phyloP scores from a whole-genome alignment of 164 flowering plant species.

The Stephania japonica region DNA sequence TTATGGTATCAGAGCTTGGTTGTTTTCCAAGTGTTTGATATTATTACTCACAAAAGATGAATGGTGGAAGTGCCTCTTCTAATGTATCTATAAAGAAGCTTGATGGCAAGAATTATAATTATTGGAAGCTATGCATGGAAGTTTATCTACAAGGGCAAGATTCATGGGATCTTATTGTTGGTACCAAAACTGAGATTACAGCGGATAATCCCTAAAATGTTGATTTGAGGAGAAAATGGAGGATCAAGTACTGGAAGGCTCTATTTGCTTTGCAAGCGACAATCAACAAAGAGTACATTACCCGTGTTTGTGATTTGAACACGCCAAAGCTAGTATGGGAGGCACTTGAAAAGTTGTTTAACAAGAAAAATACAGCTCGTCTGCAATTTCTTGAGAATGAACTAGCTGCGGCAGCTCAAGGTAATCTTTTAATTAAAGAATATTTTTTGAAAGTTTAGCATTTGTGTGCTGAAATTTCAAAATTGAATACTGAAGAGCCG shows the following conservation, averaged over 20 bases:
- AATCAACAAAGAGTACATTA: conserved; percentile 16
- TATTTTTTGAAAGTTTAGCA: not conserved
- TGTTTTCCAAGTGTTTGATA: not conserved
- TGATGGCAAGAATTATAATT: conserved; percentile 12
- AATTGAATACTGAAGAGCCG: not conserved
- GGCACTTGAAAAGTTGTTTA: conserved; percentile 14
- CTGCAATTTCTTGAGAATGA: conserved; percentile 9
- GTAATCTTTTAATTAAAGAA: not conserved
- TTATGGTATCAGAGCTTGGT: no score
- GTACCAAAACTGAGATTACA: conserved; percentile 1
- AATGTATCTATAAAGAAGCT: conserved; percentile 8
- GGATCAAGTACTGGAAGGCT: conserved; percentile 20
- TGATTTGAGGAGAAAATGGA: conserved; percentile 14
- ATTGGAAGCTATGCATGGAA: conserved; percentile 14
- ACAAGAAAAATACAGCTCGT: conserved; percentile 12
- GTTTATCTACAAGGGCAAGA: conserved; percentile 11
- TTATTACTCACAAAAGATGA: not conserved
- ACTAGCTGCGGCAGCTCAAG: not conserved
- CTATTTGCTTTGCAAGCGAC: conserved; percentile 16
- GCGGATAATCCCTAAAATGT: conserved; percentile 13
- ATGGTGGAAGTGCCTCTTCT: not conserved
- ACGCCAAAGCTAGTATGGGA: conserved; percentile 22
- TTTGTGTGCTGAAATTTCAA: conserved; percentile 5
- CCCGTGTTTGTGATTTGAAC: conserved; percentile 14
- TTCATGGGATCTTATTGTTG: not conserved